Percentiles rank a stretch among this genome's conserved stretches.
Conservation (phyloP, 2,329 filamentous ascomycete genomes). For the Aspergillus hortae region DNA sequence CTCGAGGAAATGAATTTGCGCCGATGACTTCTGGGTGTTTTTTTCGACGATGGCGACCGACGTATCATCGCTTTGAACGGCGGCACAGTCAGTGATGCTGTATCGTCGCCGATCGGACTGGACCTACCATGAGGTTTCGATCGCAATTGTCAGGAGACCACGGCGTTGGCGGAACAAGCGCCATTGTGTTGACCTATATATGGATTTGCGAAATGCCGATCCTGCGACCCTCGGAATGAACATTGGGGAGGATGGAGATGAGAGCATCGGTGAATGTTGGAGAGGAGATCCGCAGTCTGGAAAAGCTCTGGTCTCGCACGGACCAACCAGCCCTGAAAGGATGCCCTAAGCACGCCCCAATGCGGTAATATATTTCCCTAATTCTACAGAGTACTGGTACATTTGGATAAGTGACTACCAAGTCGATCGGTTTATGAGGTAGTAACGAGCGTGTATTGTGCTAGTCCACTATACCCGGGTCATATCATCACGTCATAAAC, state of each 20-base stretch:
- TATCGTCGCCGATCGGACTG: background rate
- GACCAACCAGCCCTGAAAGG: constrained; percentile 23
- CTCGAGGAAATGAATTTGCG: constrained; percentile 70
- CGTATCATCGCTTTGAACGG: constrained; percentile 70
- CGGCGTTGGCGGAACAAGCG: constrained; percentile 10
- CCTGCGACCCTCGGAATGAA: constrained; percentile 16
- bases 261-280: background rate
- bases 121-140: constrained; percentile 45
- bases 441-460: constrained; percentile 1
- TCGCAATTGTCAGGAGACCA: constrained; percentile 43
- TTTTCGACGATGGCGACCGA: constrained; percentile 78
- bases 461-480: background rate
- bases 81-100: background rate
- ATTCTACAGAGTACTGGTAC: background rate
- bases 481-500: constrained; percentile 22
- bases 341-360: constrained; percentile 17
- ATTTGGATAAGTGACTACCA: background rate
- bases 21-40: constrained; percentile 26
- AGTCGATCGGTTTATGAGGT: constrained; percentile 5
- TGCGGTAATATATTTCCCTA: background rate
- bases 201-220: constrained; percentile 18
- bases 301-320: constrained; percentile 27
- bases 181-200: constrained; percentile 7
- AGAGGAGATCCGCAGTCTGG: constrained; percentile 6
- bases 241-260: constrained; percentile 20